phyloP scores from a whole-genome alignment of 208 protist species.

The Jaenimonas drosophilae region DNA sequence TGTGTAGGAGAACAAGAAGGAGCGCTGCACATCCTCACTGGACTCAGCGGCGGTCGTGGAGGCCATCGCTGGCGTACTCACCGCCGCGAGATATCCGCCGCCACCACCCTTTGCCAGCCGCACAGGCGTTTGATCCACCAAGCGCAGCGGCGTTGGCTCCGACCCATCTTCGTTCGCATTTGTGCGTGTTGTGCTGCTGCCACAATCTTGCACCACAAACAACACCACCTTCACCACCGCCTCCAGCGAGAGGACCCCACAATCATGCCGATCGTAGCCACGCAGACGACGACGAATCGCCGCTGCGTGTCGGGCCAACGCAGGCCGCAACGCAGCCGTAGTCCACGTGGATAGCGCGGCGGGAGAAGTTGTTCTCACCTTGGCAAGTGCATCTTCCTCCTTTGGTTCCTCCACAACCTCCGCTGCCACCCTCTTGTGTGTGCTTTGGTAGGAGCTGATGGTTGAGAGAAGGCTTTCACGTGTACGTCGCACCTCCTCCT shows the following conservation, averaged over 20 bases:
- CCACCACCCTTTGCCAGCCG: too few species aligned
- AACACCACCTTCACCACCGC: constrained; percentile 40
- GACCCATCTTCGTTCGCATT: too few species aligned
- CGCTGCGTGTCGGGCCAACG: constrained; percentile 21
- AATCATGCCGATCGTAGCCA: constrained; percentile 41
- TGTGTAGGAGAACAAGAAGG: too few species aligned
- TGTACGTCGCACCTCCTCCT: constrained; percentile 54
- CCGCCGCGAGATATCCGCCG: too few species aligned
- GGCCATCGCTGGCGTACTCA: too few species aligned
- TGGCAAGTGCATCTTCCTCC: background rate
- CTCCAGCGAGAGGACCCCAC: constrained; percentile 55
- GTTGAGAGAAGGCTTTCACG: constrained; percentile 55
- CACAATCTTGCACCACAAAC: constrained; percentile 16
- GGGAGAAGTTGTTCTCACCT: background rate
- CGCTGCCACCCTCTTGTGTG: background rate
- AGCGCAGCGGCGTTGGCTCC: background rate
- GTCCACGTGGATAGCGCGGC: background rate
- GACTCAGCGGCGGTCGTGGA: background rate
- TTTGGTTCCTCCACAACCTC: background rate
- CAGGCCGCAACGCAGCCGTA: constrained; percentile 6
- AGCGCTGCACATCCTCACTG: background rate
- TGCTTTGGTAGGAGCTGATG: constrained; percentile 10
- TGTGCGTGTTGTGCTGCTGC: constrained; percentile 1
- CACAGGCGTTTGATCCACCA: too few species aligned
- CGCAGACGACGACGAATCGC: constrained; percentile 40